Conservation (phyloP, 1,284 basidiomycete species). For the Ustilago shanxiensis region DNA sequence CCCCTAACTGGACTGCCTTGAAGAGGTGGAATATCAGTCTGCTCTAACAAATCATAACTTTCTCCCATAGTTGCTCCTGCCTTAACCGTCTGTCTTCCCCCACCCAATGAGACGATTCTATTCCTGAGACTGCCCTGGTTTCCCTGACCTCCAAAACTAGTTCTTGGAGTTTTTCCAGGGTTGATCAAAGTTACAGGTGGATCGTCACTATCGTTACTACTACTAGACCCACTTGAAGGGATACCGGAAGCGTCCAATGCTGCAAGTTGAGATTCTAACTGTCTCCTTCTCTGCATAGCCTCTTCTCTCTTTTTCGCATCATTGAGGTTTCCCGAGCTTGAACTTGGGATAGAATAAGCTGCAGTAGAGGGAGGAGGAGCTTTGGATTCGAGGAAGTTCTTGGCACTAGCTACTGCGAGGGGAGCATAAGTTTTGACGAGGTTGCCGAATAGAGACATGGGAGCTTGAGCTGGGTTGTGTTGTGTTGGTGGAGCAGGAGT, state of each 20-base stretch:
- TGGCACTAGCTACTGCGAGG: conserved; percentile 36
- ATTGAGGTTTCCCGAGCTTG: not conserved
- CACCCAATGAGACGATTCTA: conserved; percentile 4
- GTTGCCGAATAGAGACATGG: conserved; percentile 34
- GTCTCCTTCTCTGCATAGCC: conserved; percentile 25
- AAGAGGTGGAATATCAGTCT: conserved; percentile 25
- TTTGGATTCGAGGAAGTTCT: conserved; percentile 30
- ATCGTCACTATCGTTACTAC: conserved; percentile 17
- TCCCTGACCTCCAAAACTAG: not conserved
- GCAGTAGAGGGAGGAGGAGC: conserved; percentile 19
- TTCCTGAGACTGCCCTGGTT: conserved; percentile 24
- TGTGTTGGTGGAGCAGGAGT: conserved; percentile 32
- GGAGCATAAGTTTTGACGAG: conserved; percentile 43
- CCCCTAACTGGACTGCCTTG: conserved; percentile 11
- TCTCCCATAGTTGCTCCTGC: conserved; percentile 34
- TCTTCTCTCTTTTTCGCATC: conserved; percentile 15
- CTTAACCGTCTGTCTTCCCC: conserved; percentile 18
- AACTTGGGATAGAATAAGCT: conserved; percentile 26
- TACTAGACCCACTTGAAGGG: conserved; percentile 10
- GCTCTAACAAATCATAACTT: conserved; percentile 48
- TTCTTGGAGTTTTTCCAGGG: conserved; percentile 1
- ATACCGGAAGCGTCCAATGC: conserved; percentile 35
- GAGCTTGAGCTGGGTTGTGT: conserved; percentile 46
- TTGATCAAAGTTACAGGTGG: conserved; percentile 27
- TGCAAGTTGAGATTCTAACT: conserved; percentile 43